Evolutionary conservation across 352 stramenopile species (phyloP), one percentile per base, ranked within the genome.

Genomic region (Phytophthora multivora): DNA sequence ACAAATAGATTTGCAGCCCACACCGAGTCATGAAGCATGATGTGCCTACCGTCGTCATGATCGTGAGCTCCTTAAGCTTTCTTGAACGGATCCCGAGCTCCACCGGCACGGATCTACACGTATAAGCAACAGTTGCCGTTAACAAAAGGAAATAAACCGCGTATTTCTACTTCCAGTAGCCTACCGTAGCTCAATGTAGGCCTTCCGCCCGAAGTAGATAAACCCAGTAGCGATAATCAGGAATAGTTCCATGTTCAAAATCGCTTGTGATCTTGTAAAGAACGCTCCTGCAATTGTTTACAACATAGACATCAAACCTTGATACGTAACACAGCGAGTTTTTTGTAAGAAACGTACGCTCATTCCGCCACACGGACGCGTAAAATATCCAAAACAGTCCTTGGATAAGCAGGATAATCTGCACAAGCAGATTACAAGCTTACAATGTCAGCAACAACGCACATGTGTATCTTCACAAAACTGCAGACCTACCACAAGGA

Each of bases 231-330:
- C 87, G n/a, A 94, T 86, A 36, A 89, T 66, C 12, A 88, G 55
- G 51, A 92, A 96, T 26, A 93, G 63, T n/a, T 88, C 59, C 81
- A 91, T 89, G 57, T 94, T 94, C 30, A 91, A 54, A 55, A 92
- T 83, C 18, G 86, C 83, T 73, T 94, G 83, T 25, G 74, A 76
- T 66, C 75, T 84, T 11, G 82, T 86, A 64, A 94, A 92, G 45
- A 94, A 94, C 11, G 83, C 82, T n/a, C 69, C 86, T 94, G 46
- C 12, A 56, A 52, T 19, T 46, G 30, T 28, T 19, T 6, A 47
- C 18, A 21, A 11, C 26, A 28, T 13, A 48, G 10, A 21, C 31
- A 53, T 38, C 48, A 42, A 0, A 26, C 18, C 28, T 35, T 26
- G 11, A 51, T 47, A 28, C 4, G 16, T 49, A 21, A 35, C 7